These are phyloP conservation scores for Magnaporthales sp. DNA, from an alignment of 2,329 filamentous ascomycete genomes.

Conservation along the genomic window DNA sequence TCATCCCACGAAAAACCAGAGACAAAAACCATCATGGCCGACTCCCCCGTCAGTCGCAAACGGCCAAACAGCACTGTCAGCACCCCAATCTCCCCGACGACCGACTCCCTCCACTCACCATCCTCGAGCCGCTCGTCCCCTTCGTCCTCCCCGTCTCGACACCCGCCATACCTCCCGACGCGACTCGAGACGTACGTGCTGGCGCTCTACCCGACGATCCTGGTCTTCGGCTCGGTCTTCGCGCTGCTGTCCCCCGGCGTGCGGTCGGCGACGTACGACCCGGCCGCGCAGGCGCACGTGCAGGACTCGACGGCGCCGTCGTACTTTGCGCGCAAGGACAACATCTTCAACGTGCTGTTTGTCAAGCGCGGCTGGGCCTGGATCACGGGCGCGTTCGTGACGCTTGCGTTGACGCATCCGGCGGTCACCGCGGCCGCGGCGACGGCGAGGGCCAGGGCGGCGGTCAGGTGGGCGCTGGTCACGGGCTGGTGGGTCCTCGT, in stretches of 20 bases:
- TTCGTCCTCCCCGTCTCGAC: conserved; percentile 25
- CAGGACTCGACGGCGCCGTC: conserved; percentile 48
- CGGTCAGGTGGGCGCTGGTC: conserved; percentile 58
- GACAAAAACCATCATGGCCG: neutral
- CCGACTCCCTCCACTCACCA: neutral
- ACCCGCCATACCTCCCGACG: conserved; percentile 57
- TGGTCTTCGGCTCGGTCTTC: conserved; percentile 76
- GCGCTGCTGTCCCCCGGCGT: conserved; percentile 66
- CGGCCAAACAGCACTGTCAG: neutral
- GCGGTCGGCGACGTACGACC: conserved; percentile 54
- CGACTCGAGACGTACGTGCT: conserved; percentile 58
- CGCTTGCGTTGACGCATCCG: conserved; percentile 64
- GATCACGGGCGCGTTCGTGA: conserved; percentile 66
- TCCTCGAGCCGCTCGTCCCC: conserved; percentile 8
- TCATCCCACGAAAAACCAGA: neutral
- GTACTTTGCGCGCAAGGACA: conserved; percentile 92
- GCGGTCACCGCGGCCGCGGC: conserved; percentile 25
- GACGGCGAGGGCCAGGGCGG: conserved; percentile 32
- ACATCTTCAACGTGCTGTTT: conserved; percentile 86
- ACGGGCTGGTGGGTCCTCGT: conserved; percentile 77
- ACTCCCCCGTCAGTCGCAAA: conserved; percentile 1
- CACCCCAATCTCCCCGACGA: neutral
- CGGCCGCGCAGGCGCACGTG: conserved; percentile 53
- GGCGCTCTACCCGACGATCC: conserved; percentile 63
- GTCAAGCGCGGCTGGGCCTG: conserved; percentile 95